Conservation (phyloP, 2,329 filamentous ascomycete species). For the Venturia carpophila region DNA sequence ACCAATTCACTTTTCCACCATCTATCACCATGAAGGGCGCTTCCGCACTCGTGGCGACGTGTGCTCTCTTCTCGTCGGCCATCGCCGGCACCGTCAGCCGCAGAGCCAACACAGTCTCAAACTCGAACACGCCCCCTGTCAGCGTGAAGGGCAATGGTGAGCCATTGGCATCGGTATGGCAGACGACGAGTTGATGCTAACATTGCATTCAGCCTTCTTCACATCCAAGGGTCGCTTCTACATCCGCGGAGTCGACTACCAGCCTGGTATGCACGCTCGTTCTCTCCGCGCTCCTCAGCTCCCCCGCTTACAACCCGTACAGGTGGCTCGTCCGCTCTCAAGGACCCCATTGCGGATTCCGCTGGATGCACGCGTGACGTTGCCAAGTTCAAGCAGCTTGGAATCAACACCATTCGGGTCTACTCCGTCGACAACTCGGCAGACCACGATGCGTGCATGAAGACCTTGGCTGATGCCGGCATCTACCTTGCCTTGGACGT, state of each 20-base stretch:
- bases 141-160: slow-evolving; percentile 55
- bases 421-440: slow-evolving; percentile 85
- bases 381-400: slow-evolving; percentile 71
- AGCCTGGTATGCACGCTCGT: slow-evolving; percentile 40
- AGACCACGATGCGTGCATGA: slow-evolving; percentile 81
- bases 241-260: slow-evolving; percentile 57
- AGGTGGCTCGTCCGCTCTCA: slow-evolving; percentile 21
- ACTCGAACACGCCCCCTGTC: slow-evolving; percentile 43
- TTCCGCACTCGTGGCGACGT: slow-evolving; percentile 11
- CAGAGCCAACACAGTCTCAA: slow-evolving; percentile 12
- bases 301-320: not conserved
- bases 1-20: not conserved
- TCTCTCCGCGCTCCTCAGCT: not conserved
- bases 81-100: slow-evolving; percentile 13
- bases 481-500: slow-evolving; percentile 91
- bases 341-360: slow-evolving; percentile 69
- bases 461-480: slow-evolving; percentile 66
- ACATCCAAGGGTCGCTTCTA: slow-evolving; percentile 54
- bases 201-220: slow-evolving; percentile 47
- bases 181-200: slow-evolving; percentile 22
- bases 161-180: slow-evolving; percentile 23
- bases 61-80: slow-evolving; percentile 14
- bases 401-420: slow-evolving; percentile 84
- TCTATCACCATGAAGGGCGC: slow-evolving; percentile 17
- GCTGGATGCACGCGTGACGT: slow-evolving; percentile 71